Conservation (phyloP, 805 yeast species). For the Wickerhamomyces mucosus region DNA sequence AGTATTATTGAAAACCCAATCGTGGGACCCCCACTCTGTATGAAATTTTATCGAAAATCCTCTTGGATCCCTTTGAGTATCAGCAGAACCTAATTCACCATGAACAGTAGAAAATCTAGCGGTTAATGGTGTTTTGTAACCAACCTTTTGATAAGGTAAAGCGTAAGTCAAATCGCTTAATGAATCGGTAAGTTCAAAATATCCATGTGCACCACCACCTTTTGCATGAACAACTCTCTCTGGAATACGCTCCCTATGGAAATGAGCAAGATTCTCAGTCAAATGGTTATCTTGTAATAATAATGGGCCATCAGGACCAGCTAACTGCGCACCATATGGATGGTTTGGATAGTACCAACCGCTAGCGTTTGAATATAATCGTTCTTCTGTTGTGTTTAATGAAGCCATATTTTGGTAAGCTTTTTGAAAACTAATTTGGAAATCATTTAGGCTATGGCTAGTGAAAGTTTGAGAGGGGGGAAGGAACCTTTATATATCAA, state of each 20-base stretch:
- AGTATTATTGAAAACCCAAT: conserved; percentile 68
- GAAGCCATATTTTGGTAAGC: too few relatives aligned
- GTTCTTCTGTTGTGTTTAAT: too few relatives aligned
- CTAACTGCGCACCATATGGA: conserved; percentile 44
- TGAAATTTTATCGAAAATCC: conserved; percentile 58
- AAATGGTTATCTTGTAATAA: conserved; percentile 50
- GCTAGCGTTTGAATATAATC: conserved; percentile 30
- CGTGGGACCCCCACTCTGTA: conserved; percentile 61
- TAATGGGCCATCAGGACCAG: conserved; percentile 50
- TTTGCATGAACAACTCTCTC: conserved; percentile 63
- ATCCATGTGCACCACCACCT: conserved; percentile 56
- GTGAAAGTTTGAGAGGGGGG: too few relatives aligned
- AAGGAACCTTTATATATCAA: too few relatives aligned
- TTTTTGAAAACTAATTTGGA: too few relatives aligned
- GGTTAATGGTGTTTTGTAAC: conserved; percentile 33
- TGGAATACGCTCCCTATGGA: conserved; percentile 50
- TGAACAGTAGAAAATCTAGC: conserved; percentile 58
- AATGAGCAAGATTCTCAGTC: conserved; percentile 47
- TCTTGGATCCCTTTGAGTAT: conserved; percentile 60
- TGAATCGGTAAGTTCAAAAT: conserved; percentile 50
- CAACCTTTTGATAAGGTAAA: conserved; percentile 30
- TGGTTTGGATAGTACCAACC: conserved; percentile 45
- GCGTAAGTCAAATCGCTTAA: conserved; percentile 40
- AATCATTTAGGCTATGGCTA: too few relatives aligned
- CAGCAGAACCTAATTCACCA: conserved; percentile 60